A percentile compares a stretch with the other conserved stretches of the same genome.
These are phyloP conservation scores for Pichia sp. DNA, from an alignment of 1,139 yeast genomes.

Conservation along the genomic window DNA sequence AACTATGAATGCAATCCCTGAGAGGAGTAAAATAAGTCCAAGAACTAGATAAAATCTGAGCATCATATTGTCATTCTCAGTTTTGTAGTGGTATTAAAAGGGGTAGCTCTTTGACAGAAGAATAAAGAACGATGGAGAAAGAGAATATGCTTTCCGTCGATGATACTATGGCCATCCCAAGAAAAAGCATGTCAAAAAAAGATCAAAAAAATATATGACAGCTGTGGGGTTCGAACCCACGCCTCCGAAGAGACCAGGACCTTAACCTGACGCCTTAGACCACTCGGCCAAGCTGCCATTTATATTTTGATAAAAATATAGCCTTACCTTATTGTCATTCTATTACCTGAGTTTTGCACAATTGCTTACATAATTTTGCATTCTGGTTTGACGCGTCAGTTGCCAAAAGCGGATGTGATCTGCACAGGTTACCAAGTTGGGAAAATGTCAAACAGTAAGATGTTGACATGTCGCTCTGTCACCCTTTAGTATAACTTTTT, in stretches of 20 bases:
- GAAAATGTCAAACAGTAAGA: background rate
- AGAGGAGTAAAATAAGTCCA: background rate
- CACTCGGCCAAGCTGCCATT: constrained; percentile 55
- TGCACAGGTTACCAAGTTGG: background rate
- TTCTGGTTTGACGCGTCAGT: background rate
- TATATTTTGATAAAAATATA: too few species aligned
- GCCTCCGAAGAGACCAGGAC: constrained; percentile 67
- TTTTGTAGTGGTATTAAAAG: too few species aligned
- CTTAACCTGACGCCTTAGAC: constrained; percentile 65
- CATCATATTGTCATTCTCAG: constrained; percentile 5
- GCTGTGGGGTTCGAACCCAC: constrained; percentile 66
- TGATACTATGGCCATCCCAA: too few species aligned
- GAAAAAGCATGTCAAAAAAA: too few species aligned
- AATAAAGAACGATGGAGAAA: too few species aligned
- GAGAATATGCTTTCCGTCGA: too few species aligned
- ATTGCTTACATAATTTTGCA: background rate
- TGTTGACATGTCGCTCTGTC: background rate
- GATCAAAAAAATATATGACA: constrained; percentile 37
- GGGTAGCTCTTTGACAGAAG: too few species aligned
- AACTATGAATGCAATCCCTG: constrained; percentile 6
- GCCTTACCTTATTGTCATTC: too few species aligned
- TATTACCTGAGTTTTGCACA: too few species aligned
- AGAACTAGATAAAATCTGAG: constrained; percentile 5
- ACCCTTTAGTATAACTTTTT: too few species aligned
- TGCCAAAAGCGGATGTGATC: background rate